Base-by-base conservation (phyloP, 2,329 filamentous ascomycete species). In the Botrytis pseudocinerea region DNA sequence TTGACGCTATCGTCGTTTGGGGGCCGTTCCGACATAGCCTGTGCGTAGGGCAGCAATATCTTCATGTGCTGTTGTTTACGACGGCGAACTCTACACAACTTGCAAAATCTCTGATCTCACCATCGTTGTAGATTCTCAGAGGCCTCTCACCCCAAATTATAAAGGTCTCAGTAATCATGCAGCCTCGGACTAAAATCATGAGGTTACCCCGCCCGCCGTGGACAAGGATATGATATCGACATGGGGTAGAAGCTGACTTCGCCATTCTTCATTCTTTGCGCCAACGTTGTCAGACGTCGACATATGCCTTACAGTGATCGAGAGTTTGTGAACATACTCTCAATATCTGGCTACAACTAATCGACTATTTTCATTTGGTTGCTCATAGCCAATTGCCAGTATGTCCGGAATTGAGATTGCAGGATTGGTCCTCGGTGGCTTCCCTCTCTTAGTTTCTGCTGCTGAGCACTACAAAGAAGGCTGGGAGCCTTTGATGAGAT, bases 381-480 rank as follows among this genome's bases (percentile, higher is more conserved):
- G 62, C 12, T 7, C 14, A 42, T 8, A 51, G 25, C 12, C 44
- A 38, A 60, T 22, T 22, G 22, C 7, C 12, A 25, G 25, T 32
- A 70, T 70, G 59, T 40, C 59, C 42, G 69, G 59, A 54, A 40
- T 70, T 38, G 78, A 79, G 63, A 69, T 78, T 14, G 74, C 71
- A 14, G 76, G 76, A 4, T 59, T 79, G 4, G 70, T 79, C 8
- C 75, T 79, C 14, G 78, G 74, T 16, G 77, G 62, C 0, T 75
- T 79, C 22, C 78, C 76, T 7, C 72, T 79, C 2, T 48, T 79
- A 6, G 76, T 78, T 22, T 75, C 74, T 22, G 73, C 75, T 9
- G 77, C 75, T 2, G 75, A 78, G 62, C 74, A 77, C 59, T 78
- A 79, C 60, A 74, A 72, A 46, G 63, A 79, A 73, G 77, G 78